A percentile compares a stretch with the other conserved stretches of the same genome.
Conservation (phyloP, 73 alveolate species). For the Paramecium caudatum region DNA sequence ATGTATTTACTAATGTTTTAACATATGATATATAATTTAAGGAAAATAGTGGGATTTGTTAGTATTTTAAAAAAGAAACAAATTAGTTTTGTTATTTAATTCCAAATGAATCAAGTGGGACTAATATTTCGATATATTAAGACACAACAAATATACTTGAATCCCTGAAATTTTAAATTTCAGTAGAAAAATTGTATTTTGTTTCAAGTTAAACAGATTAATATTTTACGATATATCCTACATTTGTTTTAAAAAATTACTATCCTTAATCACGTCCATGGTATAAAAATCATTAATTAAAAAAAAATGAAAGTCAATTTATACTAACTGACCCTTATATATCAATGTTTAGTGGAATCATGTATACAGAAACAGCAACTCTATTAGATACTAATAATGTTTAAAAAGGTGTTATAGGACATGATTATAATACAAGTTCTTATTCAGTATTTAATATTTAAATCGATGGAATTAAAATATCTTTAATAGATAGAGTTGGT, state of each 20-base stretch:
- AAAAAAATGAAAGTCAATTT: background rate
- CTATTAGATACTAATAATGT: background rate
- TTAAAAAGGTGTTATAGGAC: slow-evolving; percentile 38
- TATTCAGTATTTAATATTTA: background rate
- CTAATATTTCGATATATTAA: background rate
- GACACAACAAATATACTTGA: background rate
- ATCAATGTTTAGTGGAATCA: slow-evolving; percentile 5
- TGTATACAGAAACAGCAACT: slow-evolving; percentile 16
- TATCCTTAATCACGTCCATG: slow-evolving; percentile 40
- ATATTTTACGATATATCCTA: slow-evolving; percentile 39
- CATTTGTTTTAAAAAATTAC: background rate
- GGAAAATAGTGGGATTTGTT: slow-evolving; percentile 43
- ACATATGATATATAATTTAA: background rate
- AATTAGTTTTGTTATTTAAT: slow-evolving; percentile 8
- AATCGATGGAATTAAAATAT: slow-evolving; percentile 1
- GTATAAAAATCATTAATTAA: slow-evolving; percentile 4
- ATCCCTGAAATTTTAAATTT: background rate
- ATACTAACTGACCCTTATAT: slow-evolving; percentile 28
- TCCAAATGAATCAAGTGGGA: background rate
- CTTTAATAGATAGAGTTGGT: slow-evolving; percentile 11
- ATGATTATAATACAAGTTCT: background rate
- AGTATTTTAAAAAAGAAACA: slow-evolving; percentile 27
- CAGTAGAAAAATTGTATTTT: slow-evolving; percentile 16
- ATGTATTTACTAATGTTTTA: background rate
- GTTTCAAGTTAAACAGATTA: background rate